These are phyloP conservation scores for Triticum timopheevii DNA, from an alignment of 176 grass and related monocot species.

Conservation along the genomic window DNA sequence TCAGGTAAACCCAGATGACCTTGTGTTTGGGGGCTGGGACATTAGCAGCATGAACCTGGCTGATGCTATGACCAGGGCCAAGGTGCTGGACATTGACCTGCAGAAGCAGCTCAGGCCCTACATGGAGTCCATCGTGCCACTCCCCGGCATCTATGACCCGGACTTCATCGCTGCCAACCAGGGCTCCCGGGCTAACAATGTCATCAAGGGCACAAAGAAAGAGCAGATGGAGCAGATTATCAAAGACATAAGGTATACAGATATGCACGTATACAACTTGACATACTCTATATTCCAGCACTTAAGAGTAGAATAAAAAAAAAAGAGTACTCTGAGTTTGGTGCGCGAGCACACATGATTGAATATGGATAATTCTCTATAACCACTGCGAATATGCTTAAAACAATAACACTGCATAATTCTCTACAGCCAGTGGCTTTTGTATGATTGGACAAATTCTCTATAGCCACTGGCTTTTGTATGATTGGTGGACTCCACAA, in stretches of 20 bases:
- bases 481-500: too few relatives aligned
- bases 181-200: constrained; percentile 60
- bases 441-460: neutral
- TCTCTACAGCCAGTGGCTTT: too few relatives aligned
- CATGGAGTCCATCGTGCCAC: constrained; percentile 93
- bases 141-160: constrained; percentile 79
- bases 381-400: neutral
- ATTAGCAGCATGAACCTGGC: constrained; percentile 97
- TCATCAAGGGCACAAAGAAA: constrained; percentile 77
- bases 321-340: neutral
- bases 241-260: constrained; percentile 81
- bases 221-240: constrained; percentile 89
- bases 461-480: neutral
- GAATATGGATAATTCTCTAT: neutral
- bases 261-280: neutral
- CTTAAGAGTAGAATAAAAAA: neutral
- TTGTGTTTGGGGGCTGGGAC: constrained; percentile 95
- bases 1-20: constrained; percentile 91
- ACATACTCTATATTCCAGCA: neutral
- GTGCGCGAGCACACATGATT: neutral
- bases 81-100: constrained; percentile 91
- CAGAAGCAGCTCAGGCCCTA: constrained; percentile 97
- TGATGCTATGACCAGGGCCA: constrained; percentile 93
- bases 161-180: constrained; percentile 97
- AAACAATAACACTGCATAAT: too few relatives aligned